These are phyloP conservation scores for Colletotrichum noveboracense DNA, from an alignment of 2,329 filamentous ascomycete species.

Conservation along the genomic window DNA sequence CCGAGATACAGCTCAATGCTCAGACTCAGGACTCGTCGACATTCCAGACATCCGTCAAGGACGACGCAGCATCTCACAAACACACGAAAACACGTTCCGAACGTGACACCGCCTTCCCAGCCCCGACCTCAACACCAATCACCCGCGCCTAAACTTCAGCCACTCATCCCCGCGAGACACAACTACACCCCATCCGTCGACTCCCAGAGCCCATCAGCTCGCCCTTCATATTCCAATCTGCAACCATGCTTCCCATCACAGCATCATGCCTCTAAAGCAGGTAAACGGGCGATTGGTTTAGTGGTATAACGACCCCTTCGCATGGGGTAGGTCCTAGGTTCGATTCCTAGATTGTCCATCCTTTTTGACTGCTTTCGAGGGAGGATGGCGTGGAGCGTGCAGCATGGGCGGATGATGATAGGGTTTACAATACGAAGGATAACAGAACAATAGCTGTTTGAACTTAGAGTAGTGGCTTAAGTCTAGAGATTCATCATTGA, in stretches of 20 bases:
- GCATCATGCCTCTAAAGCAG: not conserved
- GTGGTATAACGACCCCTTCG: not conserved
- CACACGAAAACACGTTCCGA: not conserved
- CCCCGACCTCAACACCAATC: not conserved
- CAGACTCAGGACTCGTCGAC: not conserved
- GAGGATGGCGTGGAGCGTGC: not conserved
- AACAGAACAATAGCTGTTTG: not conserved
- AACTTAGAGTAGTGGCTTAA: not conserved
- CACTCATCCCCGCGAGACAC: not conserved
- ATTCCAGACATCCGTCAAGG: not conserved
- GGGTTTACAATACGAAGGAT: not conserved
- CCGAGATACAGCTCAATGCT: not conserved
- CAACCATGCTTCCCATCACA: not conserved
- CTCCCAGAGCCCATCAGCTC: not conserved
- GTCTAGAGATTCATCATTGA: not conserved
- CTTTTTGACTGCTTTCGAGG: not conserved
- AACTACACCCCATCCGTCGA: not conserved
- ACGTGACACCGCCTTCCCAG: not conserved
- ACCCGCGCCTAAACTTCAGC: not conserved
- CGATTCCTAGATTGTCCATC: not conserved
- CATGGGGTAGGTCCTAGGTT: conserved; percentile 1
- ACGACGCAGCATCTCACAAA: not conserved
- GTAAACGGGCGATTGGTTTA: not conserved
- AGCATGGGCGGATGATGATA: not conserved
- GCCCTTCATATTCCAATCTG: not conserved